Base-by-base conservation (phyloP, 495 filamentous ascomycete genomes). In the Penicillium cinerascens region DNA sequence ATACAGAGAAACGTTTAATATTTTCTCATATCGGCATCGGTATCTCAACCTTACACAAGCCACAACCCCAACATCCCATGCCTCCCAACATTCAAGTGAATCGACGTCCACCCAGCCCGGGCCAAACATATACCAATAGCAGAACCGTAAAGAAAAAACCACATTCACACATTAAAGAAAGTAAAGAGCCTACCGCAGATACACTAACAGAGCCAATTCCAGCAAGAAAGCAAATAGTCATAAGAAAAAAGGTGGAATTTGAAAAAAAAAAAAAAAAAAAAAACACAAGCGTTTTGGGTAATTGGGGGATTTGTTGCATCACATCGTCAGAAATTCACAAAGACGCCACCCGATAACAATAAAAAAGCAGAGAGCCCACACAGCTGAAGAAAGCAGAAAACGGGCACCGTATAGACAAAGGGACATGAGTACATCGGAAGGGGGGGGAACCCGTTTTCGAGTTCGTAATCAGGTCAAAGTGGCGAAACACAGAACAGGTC, bases 271-370 rank as follows among this genome's bases (percentile, higher is more conserved):
- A 40, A 36, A 17, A 33, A 23, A 22, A 27, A 35, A 55, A 26
- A 51, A 37, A 21, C 37, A 35, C 36, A 56, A 47, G 40, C 53
- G 20, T 61, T 61, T 51, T 35, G 54, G 54, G 46, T 53, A 25
- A 36, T 27, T 17, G 18, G 15, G 44, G 46, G 52, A 46, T 38
- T 54, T 44, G 42, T 54, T 57, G 58, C 61, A 54, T 64, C 49
- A 61, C 58, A 61, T 64, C 61, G 58, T 64, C 44, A 63, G 47
- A 55, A 56, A 58, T 53, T 46, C 48, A 59, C 52, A 56, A 55
- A 49, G 59, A 61, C 61, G 61, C 61, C 61, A 26, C 52, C 61
- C 29, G 18, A 20, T 36, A 42, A 36, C 36, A 42, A 50, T 37
- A 61, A 52, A 61, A 52, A 49, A 50, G 20, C 50, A 51, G 27